phyloP scores from a whole-genome alignment of 202 grass and related monocot genomes.

The Panicum hallii region DNA sequence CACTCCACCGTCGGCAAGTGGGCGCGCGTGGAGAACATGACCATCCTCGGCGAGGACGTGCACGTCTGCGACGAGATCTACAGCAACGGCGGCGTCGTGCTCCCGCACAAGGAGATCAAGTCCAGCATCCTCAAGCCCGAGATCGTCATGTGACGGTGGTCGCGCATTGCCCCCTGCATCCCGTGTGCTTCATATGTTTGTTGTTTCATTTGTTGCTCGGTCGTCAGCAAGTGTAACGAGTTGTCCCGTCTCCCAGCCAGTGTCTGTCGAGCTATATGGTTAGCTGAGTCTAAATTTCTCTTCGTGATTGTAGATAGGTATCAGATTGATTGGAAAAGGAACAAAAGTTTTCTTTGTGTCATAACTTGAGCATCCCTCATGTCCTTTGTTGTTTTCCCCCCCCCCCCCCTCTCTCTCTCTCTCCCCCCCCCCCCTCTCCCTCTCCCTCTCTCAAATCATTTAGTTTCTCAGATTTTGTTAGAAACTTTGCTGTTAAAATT shows the following conservation, averaged over 20 bases:
- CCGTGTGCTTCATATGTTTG: constrained; percentile 43
- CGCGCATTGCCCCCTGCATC: not conserved
- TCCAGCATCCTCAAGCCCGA: constrained; percentile 90
- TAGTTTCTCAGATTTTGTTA: not conserved
- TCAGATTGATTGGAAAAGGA: constrained; percentile 6
- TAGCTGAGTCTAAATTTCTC: constrained; percentile 31
- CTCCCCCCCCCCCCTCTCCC: too few relatives aligned
- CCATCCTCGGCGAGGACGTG: constrained; percentile 91
- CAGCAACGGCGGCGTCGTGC: constrained; percentile 88
- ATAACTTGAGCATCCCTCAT: not conserved
- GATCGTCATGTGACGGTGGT: constrained; percentile 75
- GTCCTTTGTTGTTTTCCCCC: not conserved
- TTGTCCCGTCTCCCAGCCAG: constrained; percentile 22
- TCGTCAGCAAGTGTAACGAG: constrained; percentile 59
- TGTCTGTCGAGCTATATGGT: constrained; percentile 2
- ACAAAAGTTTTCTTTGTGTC: not conserved
- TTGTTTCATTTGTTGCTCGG: constrained; percentile 43
- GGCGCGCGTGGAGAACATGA: constrained; percentile 90
- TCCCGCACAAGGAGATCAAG: constrained; percentile 96
- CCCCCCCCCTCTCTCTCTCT: too few relatives aligned
- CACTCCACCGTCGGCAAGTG: constrained; percentile 88
- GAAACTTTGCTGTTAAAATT: not conserved
- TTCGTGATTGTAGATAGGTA: constrained; percentile 48
- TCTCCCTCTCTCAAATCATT: not conserved
- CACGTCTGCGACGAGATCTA: constrained; percentile 94